phyloP scores from a whole-genome alignment of 1,284 basidiomycete genomes.

The Cryptococcus hybrid region DNA sequence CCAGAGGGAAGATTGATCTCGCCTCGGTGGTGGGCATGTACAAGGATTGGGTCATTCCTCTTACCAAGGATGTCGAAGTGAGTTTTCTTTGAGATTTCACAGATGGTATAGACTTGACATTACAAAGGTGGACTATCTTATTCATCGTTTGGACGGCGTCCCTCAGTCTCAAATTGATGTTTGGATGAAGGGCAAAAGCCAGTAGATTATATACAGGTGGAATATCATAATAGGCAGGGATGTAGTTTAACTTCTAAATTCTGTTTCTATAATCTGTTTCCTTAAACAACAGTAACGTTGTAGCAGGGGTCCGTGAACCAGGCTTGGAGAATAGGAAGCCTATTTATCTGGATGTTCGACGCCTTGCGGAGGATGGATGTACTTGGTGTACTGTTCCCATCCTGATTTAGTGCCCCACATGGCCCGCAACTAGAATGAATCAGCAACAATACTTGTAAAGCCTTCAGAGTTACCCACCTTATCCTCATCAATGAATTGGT shows the following conservation, averaged over 20 bases:
- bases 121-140: conserved; percentile 81
- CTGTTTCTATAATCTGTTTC: background rate
- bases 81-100: conserved; percentile 29
- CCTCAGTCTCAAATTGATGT: conserved; percentile 73
- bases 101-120: background rate
- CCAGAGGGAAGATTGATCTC: conserved; percentile 75
- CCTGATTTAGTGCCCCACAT: conserved; percentile 32
- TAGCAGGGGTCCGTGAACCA: no score
- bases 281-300: no score
- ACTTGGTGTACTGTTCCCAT: conserved; percentile 34
- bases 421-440: conserved; percentile 26
- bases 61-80: conserved; percentile 98
- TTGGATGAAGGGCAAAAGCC: conserved; percentile 50
- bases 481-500: conserved; percentile 34
- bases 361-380: conserved; percentile 20
- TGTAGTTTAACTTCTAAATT: background rate
- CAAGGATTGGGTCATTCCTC: conserved; percentile 87
- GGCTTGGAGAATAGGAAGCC: no score
- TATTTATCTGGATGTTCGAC: conserved; percentile 19
- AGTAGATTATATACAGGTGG: background rate
- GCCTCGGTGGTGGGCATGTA: conserved; percentile 91
- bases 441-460: background rate
- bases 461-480: conserved; percentile 21
- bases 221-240: background rate
- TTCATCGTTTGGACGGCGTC: conserved; percentile 78